A percentile compares a stretch with the other conserved stretches of the same genome.
These are phyloP conservation scores for Suhomyces sp. DNA, from an alignment of 805 yeast genomes.

Conservation along the genomic window DNA sequence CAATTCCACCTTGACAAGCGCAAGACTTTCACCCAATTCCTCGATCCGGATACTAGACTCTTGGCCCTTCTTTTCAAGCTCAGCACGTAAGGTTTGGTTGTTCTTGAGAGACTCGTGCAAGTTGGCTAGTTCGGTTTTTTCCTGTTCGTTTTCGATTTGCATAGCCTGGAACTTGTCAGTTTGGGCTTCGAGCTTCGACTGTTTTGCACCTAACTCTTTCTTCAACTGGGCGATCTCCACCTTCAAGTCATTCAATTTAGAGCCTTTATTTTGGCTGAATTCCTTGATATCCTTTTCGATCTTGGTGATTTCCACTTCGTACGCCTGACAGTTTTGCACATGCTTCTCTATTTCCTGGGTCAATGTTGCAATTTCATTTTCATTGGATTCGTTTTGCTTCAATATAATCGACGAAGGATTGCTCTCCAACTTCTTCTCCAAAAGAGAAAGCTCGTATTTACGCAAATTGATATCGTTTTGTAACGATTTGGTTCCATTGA, in stretches of 20 bases:
- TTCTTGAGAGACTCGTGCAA: conserved; percentile 43
- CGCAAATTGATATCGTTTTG: conserved; percentile 59
- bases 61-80: conserved; percentile 10
- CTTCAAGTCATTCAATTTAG: conserved; percentile 67
- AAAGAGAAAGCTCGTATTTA: conserved; percentile 55
- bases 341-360: conserved; percentile 36
- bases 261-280: conserved; percentile 73
- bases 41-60: conserved; percentile 16
- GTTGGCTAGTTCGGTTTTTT: conserved; percentile 50
- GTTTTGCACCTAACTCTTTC: conserved; percentile 36
- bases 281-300: conserved; percentile 80
- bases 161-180: conserved; percentile 58
- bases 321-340: conserved; percentile 24
- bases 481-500: conserved; percentile 49
- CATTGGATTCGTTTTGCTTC: conserved; percentile 45
- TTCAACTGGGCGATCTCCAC: conserved; percentile 43
- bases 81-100: conserved; percentile 29
- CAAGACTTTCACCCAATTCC: conserved; percentile 19
- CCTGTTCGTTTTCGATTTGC: conserved; percentile 70
- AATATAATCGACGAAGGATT: conserved; percentile 58
- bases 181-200: conserved; percentile 40
- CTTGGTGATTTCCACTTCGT: conserved; percentile 42
- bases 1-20: conserved; percentile 26
- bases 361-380: conserved; percentile 45
- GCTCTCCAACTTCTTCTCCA: conserved; percentile 52